Percentiles rank a stretch among this genome's conserved stretches.
Conservation (phyloP, 768 basidiomycete genomes). For the Cystobasidium onofrii region DNA sequence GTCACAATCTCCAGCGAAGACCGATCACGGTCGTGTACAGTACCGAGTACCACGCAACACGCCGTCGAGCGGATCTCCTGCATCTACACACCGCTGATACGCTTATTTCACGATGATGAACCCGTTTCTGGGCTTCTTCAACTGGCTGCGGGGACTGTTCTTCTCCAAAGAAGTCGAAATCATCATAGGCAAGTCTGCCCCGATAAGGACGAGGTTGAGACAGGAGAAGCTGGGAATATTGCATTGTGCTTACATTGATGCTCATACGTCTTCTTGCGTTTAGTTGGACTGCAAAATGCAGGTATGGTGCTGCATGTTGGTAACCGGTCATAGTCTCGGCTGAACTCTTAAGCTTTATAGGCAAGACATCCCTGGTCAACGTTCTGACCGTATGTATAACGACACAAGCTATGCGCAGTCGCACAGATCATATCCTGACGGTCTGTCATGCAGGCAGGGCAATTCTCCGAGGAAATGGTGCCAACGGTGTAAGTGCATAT, state of each 20-base stretch:
- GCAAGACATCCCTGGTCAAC: conserved; percentile 34
- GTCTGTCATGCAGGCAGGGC: conserved; percentile 10
- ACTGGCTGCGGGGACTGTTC: conserved; percentile 34
- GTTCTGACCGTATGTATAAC: conserved; percentile 29
- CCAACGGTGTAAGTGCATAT: conserved; percentile 28
- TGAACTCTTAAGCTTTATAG: background rate
- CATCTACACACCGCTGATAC: too few relatives aligned
- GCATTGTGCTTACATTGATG: background rate
- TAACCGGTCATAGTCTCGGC: too few relatives aligned
- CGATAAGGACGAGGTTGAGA: too few relatives aligned
- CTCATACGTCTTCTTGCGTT: background rate
- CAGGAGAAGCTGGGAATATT: too few relatives aligned
- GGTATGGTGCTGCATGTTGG: conserved; percentile 17
- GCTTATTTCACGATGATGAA: background rate
- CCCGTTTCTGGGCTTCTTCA: background rate
- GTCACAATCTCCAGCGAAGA: too few relatives aligned
- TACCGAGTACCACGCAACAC: too few relatives aligned
- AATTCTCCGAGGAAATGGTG: conserved; percentile 31
- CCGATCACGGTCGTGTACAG: too few relatives aligned
- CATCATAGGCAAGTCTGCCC: conserved; percentile 5
- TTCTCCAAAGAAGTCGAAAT: conserved; percentile 35
- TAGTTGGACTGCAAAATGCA: conserved; percentile 35
- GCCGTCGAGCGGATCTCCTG: too few relatives aligned
- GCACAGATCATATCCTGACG: background rate
- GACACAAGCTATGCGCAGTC: background rate